These are phyloP conservation scores for Coemansia sp. DNA, from an alignment of 192 early-diverging fungal species.

Conservation along the genomic window DNA sequence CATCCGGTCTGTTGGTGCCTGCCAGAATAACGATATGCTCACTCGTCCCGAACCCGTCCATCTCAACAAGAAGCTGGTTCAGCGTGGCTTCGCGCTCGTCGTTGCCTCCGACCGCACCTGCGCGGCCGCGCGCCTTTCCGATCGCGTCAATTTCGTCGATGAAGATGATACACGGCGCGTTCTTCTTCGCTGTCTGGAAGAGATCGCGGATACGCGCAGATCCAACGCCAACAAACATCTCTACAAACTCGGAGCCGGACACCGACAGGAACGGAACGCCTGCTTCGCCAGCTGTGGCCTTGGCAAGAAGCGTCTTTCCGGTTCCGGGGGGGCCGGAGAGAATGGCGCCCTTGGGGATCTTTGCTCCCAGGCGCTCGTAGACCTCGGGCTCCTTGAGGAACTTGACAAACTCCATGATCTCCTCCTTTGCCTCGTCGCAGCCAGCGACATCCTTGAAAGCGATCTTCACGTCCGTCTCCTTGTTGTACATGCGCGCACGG, in stretches of 20 bases:
- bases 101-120: slow-evolving; percentile 87
- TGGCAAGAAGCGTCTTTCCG: slow-evolving; percentile 98
- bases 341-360: slow-evolving; percentile 98
- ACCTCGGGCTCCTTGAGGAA: slow-evolving; percentile 92
- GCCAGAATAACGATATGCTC: slow-evolving; percentile 88
- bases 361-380: slow-evolving; percentile 94
- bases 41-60: slow-evolving; percentile 87
- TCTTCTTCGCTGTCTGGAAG: slow-evolving; percentile 96
- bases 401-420: slow-evolving; percentile 99
- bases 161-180: slow-evolving; percentile 98
- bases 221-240: slow-evolving; percentile 99
- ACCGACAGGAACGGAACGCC: slow-evolving; percentile 97
- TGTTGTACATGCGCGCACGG: slow-evolving; percentile 94
- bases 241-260: slow-evolving; percentile 99
- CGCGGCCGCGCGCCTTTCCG: slow-evolving; percentile 92
- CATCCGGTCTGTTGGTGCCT: slow-evolving; percentile 97
- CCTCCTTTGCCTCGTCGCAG: slow-evolving; percentile 98
- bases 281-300: slow-evolving; percentile 98
- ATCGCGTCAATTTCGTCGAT: slow-evolving; percentile 99
- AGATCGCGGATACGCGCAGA: slow-evolving; percentile 89
- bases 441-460: slow-evolving; percentile 99
- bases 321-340: slow-evolving; percentile 92
- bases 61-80: slow-evolving; percentile 98
- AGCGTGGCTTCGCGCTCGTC: slow-evolving; percentile 97
- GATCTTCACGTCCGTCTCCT: slow-evolving; percentile 92